A percentile compares a stretch with the other conserved stretches of the same genome.
Conservation (phyloP, 371 early-diverging fungal species). For the Mucor velutinosus region DNA sequence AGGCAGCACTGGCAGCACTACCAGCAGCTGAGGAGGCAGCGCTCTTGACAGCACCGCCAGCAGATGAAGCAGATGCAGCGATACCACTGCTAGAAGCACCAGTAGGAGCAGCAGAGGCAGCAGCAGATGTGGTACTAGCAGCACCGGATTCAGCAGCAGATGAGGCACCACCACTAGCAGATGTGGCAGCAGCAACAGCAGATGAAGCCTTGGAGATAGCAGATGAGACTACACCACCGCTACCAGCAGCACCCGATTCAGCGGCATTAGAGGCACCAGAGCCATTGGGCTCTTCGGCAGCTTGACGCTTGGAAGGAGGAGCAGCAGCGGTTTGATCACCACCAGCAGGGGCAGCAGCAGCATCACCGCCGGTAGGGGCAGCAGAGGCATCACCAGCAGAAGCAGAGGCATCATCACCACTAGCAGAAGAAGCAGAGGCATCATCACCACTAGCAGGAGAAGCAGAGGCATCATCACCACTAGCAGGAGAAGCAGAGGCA, state of each 20-base stretch:
- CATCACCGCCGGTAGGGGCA: conserved; percentile 16
- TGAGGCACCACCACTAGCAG: neutral
- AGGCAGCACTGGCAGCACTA: neutral
- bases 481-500: conserved; percentile 3
- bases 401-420: conserved; percentile 24
- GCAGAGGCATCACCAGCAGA: conserved; percentile 1
- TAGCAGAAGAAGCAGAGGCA: conserved; percentile 22
- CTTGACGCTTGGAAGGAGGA: conserved; percentile 15
- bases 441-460: conserved; percentile 20
- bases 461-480: conserved; percentile 8
- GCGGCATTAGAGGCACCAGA: neutral
- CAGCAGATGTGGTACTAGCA: conserved; percentile 1
- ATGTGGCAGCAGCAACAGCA: neutral
- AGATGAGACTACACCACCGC: conserved; percentile 2
- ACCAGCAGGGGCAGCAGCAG: neutral
- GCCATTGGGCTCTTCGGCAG: conserved; percentile 5
- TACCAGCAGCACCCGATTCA: neutral
- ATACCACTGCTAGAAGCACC: neutral
- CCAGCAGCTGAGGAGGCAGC: conserved; percentile 2
- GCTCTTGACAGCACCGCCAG: neutral
- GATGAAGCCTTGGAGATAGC: neutral
- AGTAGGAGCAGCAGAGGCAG: neutral
- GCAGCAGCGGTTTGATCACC: conserved; percentile 21
- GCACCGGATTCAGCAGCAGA: neutral
- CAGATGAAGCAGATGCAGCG: neutral